Base-by-base conservation (phyloP, 768 basidiomycete genomes). In the Auricularia heimuer region DNA sequence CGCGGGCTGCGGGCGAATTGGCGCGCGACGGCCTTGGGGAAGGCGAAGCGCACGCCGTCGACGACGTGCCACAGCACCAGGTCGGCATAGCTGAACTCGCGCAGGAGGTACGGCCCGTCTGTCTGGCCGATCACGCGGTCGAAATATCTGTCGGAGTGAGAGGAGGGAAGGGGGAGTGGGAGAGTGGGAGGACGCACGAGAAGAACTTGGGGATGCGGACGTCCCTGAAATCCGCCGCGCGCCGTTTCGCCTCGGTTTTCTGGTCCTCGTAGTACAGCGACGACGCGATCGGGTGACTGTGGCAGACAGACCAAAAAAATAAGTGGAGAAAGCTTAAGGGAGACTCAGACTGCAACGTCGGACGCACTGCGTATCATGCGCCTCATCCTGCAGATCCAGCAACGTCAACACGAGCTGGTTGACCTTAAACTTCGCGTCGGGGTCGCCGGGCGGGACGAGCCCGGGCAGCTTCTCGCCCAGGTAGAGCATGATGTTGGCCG, bases 211-310 rank as follows among this genome's bases (percentile, higher is more conserved):
- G 79, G 36, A 80, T 67, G 21, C 79, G 74, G 29, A 63, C 63
- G 58, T 65, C 61, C 16, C 79, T 73, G 70, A 79, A 77, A 61
- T 73, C 72, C 62, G 71, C 70, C 7, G 80, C 74, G 16, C 72
- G 72, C 6, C 67, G 66, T 18, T 68, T 37, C 1, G 80, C 73
- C 58, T 74, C 78, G 1, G 68, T 68, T 67, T 79, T 78, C 70
- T 81, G 80, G 36, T 81, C 77, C 65, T 81, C 80, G 73, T 82
- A 77, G 67, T 74, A 73, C 35, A 71, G 65, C 61, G 61, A 64
- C 2, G 44, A 24, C 29, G 75, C 72, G 37, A 79, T 69, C 0
- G 79, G 79, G 67, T 81, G 79, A 66, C 79, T 58, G 39, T 1
- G 29, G 29, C 2, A 34, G 33, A 24, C 44, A 3, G 18, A 12